Percentiles rank a stretch among this genome's conserved stretches.
phyloP scores from a whole-genome alignment of 257 asterid species.

The Ophiorrhiza pumila region DNA sequence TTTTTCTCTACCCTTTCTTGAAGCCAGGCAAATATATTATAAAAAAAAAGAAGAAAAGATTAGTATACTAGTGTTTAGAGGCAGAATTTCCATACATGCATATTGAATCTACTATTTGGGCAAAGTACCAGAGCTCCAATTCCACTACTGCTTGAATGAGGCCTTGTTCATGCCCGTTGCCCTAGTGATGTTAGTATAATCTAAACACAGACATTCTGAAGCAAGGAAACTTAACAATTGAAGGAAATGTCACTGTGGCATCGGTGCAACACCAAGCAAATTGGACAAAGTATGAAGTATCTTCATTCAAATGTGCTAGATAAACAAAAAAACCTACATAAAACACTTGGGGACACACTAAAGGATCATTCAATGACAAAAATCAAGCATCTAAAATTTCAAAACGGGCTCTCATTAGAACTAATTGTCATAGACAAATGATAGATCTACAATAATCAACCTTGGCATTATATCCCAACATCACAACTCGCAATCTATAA shows the following conservation, averaged over 20 bases:
- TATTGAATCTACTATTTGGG: not conserved
- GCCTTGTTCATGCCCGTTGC: not conserved
- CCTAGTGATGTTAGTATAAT: not conserved
- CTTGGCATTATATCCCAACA: not conserved
- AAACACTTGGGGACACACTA: not conserved
- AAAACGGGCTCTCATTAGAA: not conserved
- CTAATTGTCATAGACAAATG: too few species aligned
- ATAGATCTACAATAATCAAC: not conserved
- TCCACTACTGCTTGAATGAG: not conserved
- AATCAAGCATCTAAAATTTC: not conserved
- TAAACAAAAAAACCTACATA: not conserved
- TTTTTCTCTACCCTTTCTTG: not conserved
- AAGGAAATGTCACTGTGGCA: too few species aligned
- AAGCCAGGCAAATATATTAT: not conserved
- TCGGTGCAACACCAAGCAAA: not conserved
- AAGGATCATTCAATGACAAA: not conserved
- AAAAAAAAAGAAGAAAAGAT: not conserved
- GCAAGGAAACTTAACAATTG: too few species aligned
- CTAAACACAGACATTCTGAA: too few species aligned
- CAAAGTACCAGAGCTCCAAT: not conserved
- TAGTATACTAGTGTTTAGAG: not conserved
- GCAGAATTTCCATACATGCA: not conserved
- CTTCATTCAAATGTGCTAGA: not conserved
- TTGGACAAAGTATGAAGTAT: not conserved
- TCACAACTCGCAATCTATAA: not conserved